A percentile compares a stretch with the other conserved stretches of the same genome.
Conservation (phyloP, 805 yeast species). For the Wickerhamiella kazuoi region DNA sequence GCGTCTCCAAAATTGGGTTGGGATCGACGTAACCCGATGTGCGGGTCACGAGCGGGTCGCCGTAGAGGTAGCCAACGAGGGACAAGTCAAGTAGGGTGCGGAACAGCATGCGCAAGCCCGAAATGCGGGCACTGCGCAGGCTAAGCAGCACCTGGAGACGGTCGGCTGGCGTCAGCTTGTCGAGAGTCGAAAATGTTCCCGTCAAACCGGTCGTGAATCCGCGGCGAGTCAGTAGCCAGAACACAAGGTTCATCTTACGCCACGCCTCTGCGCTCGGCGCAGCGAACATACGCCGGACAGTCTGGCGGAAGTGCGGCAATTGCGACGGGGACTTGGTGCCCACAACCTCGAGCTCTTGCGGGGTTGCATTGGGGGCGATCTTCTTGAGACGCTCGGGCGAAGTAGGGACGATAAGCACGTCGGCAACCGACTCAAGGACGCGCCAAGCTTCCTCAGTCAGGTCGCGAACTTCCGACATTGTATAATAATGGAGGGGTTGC, state of each 20-base stretch:
- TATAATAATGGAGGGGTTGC: too few species aligned
- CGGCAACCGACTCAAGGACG: slow-evolving; percentile 1
- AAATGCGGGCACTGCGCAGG: slow-evolving; percentile 29
- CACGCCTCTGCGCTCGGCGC: background rate
- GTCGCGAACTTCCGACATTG: background rate
- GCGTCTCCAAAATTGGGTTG: slow-evolving; percentile 5
- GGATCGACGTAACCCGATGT: slow-evolving; percentile 6
- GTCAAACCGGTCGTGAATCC: slow-evolving; percentile 14
- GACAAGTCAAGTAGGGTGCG: slow-evolving; percentile 17
- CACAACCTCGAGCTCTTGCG: background rate
- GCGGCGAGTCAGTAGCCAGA: slow-evolving; percentile 12
- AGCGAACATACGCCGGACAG: background rate
- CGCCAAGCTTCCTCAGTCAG: slow-evolving; percentile 2
- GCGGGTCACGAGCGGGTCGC: background rate
- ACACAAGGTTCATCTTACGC: slow-evolving; percentile 8
- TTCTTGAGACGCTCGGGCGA: background rate
- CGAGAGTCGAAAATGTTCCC: slow-evolving; percentile 9
- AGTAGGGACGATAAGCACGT: background rate
- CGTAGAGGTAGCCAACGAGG: background rate
- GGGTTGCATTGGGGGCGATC: background rate
- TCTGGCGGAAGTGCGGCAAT: background rate
- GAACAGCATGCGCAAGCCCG: slow-evolving; percentile 23
- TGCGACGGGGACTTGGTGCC: slow-evolving; percentile 1
- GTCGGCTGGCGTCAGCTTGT: slow-evolving; percentile 18
- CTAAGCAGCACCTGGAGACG: slow-evolving; percentile 20